Evolutionary conservation across 306 rosid genomes (phyloP).

Genomic region (Trichosanthes truncata): DNA sequence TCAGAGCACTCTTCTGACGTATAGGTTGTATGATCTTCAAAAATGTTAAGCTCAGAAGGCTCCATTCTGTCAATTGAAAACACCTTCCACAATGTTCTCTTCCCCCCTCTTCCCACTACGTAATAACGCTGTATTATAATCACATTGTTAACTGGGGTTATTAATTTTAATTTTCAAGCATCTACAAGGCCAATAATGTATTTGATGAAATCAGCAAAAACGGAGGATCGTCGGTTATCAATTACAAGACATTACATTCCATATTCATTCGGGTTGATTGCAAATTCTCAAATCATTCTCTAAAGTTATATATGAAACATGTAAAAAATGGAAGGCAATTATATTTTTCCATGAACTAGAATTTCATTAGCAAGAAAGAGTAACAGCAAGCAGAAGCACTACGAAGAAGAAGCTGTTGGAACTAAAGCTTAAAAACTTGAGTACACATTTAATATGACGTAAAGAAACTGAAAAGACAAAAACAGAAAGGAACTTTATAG

Average conservation of each 20-base stretch:
- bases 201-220: neutral
- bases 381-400: neutral
- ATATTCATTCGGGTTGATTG: neutral
- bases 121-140: constrained; percentile 55
- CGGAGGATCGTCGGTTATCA: neutral
- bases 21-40: constrained; percentile 55
- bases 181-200: neutral
- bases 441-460: neutral
- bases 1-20: constrained; percentile 64
- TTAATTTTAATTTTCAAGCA: neutral
- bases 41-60: constrained; percentile 49
- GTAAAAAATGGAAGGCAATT: neutral
- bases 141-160: neutral
- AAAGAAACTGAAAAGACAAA: neutral
- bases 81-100: constrained; percentile 62
- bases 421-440: neutral
- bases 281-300: neutral
- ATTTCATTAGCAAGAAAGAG: neutral
- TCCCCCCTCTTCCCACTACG: constrained; percentile 82
- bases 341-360: neutral
- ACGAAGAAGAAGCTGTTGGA: neutral
- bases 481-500: neutral
- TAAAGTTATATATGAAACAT: neutral
- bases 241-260: neutral
- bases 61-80: constrained; percentile 73